Evolutionary conservation across 1,284 basidiomycete genomes (phyloP).

Genomic region (Pisolithus thermaeus): DNA sequence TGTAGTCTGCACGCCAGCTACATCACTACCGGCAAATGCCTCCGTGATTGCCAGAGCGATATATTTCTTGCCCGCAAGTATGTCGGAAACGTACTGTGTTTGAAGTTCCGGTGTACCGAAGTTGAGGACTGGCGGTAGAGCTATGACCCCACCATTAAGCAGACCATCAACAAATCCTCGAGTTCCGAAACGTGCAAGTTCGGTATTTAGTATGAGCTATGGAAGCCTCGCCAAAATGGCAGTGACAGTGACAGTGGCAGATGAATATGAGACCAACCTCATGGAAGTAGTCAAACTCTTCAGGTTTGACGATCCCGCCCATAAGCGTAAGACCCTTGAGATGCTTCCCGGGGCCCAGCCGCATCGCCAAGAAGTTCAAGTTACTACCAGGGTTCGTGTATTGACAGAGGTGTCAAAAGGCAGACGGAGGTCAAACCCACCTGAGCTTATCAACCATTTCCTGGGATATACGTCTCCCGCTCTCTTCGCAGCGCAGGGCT

Average conservation of each 20-base stretch:
- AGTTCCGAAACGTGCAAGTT: slow-evolving; percentile 77
- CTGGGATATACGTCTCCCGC: slow-evolving; percentile 72
- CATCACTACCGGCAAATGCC: slow-evolving; percentile 92
- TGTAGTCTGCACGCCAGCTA: slow-evolving; percentile 77
- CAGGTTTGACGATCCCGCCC: slow-evolving; percentile 80
- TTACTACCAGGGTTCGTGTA: slow-evolving; percentile 34
- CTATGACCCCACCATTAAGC: slow-evolving; percentile 79
- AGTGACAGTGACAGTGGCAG: slow-evolving; percentile 18
- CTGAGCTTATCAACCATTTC: slow-evolving; percentile 69
- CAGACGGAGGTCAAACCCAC: slow-evolving; percentile 33
- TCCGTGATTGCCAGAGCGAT: slow-evolving; percentile 72
- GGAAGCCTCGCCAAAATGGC: slow-evolving; percentile 4
- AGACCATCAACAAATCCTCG: slow-evolving; percentile 84
- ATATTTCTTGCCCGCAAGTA: slow-evolving; percentile 77
- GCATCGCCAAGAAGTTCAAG: slow-evolving; percentile 85
- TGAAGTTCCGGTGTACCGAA: slow-evolving; percentile 76
- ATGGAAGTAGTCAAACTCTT: slow-evolving; percentile 84
- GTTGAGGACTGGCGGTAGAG: slow-evolving; percentile 81
- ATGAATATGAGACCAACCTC: slow-evolving; percentile 39
- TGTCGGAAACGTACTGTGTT: slow-evolving; percentile 63
- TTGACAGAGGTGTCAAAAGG: background rate
- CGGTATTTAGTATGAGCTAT: slow-evolving; percentile 80
- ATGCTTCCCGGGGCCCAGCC: slow-evolving; percentile 85
- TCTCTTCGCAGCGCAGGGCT: slow-evolving; percentile 67
- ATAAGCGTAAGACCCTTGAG: slow-evolving; percentile 83